Evolutionary conservation across 140 eudicot genomes (phyloP), one percentile per base, ranked within the genome.

Genomic region (Stevia rebaudiana): DNA sequence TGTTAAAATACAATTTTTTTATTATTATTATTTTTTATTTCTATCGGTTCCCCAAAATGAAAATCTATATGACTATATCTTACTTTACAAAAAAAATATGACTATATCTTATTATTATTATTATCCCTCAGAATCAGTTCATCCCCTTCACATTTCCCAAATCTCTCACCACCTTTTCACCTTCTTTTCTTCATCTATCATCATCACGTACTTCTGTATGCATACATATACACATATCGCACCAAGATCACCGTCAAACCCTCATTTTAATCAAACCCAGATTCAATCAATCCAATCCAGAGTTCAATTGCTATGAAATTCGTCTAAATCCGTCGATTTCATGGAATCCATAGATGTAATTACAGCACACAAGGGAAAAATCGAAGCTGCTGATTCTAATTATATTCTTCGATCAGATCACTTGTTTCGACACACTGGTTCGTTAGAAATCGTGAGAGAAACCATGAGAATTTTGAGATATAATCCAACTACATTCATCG

Each of bases 361-460:
- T n/a, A n/a, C n/a, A n/a, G n/a, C n/a, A n/a, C n/a, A n/a, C n/a
- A n/a, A n/a, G n/a, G n/a, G n/a, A n/a, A 33, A 1, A 33, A 2
- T 33, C 37, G 3, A 1, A 33, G 7, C 37, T 8, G 52, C 58
- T 6, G 16, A 67, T 10, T 42, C 23, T 0, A 67, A 19, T 16
- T 21, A 54, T 42, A 31, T 33, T 31, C 24, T 41, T 60, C 70
- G 46, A 12, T 35, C 75, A 11, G 67, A 72, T 70, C 76, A 70
- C 58, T 71, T 59, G 47, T 62, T 79, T 37, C 42, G 12, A 37
- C 42, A 37, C 42, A 8, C 42, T 0, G 2, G 11, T 37, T 37
- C 42, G 12, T 48, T 85, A 59, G 84, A 88, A 41, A 85, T 88
- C 72, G 43, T 82, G 57, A 71, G 75, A 21, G 88, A 85, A 74